Base-by-base conservation (phyloP, 768 basidiomycete genomes). In the Lactifluus rugatus region DNA sequence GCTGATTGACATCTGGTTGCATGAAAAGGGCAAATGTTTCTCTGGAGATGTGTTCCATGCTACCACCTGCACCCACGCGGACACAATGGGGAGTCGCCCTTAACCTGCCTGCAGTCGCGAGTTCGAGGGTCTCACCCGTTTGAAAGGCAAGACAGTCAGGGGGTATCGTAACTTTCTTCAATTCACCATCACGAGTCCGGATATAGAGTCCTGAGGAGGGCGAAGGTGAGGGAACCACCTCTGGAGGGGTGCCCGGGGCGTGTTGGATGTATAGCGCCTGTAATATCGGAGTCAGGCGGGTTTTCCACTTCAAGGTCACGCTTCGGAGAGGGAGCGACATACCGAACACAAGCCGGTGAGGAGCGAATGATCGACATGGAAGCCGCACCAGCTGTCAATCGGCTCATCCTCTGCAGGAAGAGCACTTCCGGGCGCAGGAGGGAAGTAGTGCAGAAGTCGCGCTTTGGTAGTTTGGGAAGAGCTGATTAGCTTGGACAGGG, bases 41-140 rank as follows among this genome's bases (percentile, higher is more conserved):
- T 52, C 95, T 77, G 5, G 80, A 82, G 25, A 93, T 78, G 25
- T 71, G 73, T 9, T 77, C 78, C 13, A 73, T 69, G 16, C 74
- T 72, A 52, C 70, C 58, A 37, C 73, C 73, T 3, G 70, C 70
- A 6, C 85, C 90, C 5, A 91, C 84, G 60, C 85, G 81, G 44
- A 98, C 95, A 63, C 90, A 96, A 64, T 98, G 95, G 13, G 95
- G 95, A 0, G 96, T 99, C 0, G 96, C 96, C 44, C 85, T 81
- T 16, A 99, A 76, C 55, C 77, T 81, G 14, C 84, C 82, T 10
- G 78, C 82, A 1, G 95, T 97, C 23, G 94, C 85, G 23, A 97
- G 75, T 69, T 96, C 85, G 21, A 99, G 80, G 9, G 95, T 91
- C 72, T 99, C 93, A 6, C 96, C 96, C 0, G 93, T 98, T 70